These are phyloP conservation scores for Stagonosporopsis cucurbitacearum DNA, from an alignment of 2,329 filamentous ascomycete species.

Conservation along the genomic window DNA sequence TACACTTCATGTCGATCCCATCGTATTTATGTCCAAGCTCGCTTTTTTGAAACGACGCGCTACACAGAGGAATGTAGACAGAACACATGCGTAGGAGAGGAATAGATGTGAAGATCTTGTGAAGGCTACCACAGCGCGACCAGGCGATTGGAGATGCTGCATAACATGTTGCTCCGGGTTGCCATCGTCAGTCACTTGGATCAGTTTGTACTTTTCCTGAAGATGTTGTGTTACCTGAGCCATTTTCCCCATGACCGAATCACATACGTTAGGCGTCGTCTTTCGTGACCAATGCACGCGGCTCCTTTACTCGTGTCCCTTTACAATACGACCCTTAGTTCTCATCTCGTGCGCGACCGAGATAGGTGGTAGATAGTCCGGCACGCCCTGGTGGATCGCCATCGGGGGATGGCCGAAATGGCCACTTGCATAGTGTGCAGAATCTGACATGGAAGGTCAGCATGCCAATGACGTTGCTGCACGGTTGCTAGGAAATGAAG, in stretches of 20 bases:
- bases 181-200: neutral
- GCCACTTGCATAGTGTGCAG: slow-evolving; percentile 8
- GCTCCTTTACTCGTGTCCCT: too few species aligned
- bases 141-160: slow-evolving; percentile 3
- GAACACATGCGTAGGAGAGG: slow-evolving; percentile 4
- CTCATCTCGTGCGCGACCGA: slow-evolving; percentile 1
- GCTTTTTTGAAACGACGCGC: slow-evolving; percentile 10
- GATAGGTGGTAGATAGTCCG: slow-evolving; percentile 8
- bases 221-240: slow-evolving; percentile 1
- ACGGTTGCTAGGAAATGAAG: slow-evolving; percentile 1
- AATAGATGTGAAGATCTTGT: neutral
- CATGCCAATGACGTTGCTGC: slow-evolving; percentile 23
- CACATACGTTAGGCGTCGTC: neutral
- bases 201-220: slow-evolving; percentile 6
- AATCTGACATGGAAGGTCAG: slow-evolving; percentile 6
- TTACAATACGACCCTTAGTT: slow-evolving; percentile 1
- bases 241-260: neutral
- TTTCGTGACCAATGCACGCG: neutral
- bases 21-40: slow-evolving; percentile 11
- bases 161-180: neutral
- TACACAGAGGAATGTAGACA: slow-evolving; percentile 8
- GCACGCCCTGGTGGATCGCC: neutral
- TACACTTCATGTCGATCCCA: slow-evolving; percentile 16
- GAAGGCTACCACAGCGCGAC: neutral
- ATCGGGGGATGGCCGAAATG: neutral